These are phyloP conservation scores for Lentinula sp. DNA, from an alignment of 768 basidiomycete genomes.

Conservation along the genomic window DNA sequence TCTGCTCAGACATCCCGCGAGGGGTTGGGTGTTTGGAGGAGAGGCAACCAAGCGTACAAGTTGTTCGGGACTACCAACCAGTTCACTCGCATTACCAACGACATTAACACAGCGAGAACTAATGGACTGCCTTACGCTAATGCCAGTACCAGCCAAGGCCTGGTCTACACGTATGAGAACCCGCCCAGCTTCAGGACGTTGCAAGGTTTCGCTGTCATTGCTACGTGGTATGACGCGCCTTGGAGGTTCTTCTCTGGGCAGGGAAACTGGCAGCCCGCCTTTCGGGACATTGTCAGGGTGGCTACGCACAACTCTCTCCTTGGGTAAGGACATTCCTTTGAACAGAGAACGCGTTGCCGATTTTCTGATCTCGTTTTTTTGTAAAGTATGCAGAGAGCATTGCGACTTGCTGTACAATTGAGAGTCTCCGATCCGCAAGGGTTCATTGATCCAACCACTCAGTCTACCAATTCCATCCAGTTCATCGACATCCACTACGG, in stretches of 20 bases:
- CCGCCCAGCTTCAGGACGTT: not conserved
- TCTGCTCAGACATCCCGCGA: not conserved
- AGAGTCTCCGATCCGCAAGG: not conserved
- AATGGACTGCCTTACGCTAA: not conserved
- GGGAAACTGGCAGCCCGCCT: not conserved
- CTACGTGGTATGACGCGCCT: conserved; percentile 2
- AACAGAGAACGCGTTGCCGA: no score
- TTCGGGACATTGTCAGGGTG: not conserved
- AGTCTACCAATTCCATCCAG: not conserved
- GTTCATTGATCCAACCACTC: not conserved
- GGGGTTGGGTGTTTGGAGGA: not conserved
- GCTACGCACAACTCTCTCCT: not conserved
- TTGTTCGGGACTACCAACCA: not conserved
- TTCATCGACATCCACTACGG: conserved; percentile 2
- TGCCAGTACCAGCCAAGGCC: not conserved
- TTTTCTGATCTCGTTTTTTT: not conserved
- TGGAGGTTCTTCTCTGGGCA: not conserved
- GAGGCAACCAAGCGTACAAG: not conserved
- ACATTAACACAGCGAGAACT: not conserved
- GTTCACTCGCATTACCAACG: not conserved
- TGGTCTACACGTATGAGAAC: conserved; percentile 2
- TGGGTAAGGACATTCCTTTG: not conserved
- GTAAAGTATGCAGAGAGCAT: not conserved
- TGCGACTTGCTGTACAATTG: not conserved
- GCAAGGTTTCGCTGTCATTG: conserved; percentile 1